A percentile compares a stretch with the other conserved stretches of the same genome.
Conservation (phyloP, 1,284 basidiomycete genomes). For the Afroboletus lepidellus region DNA sequence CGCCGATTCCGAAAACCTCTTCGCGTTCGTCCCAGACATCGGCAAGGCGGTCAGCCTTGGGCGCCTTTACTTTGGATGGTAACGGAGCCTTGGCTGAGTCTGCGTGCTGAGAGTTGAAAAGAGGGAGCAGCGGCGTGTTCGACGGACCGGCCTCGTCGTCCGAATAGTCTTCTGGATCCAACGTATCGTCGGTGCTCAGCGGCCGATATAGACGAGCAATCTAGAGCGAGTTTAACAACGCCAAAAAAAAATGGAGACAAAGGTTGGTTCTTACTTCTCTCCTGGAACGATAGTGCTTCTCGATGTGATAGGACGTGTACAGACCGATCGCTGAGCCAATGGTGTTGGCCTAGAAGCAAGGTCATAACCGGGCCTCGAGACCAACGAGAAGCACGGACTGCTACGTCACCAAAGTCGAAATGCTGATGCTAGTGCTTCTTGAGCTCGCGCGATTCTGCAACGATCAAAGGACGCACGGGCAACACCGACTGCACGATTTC, state of each 20-base stretch:
- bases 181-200: constrained; percentile 49
- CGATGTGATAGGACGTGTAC: constrained; percentile 62
- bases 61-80: constrained; percentile 27
- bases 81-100: constrained; percentile 15
- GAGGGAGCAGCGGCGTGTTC: constrained; percentile 60
- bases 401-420: constrained; percentile 76
- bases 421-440: constrained; percentile 60
- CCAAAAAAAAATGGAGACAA: background rate
- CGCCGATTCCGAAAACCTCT: constrained; percentile 72
- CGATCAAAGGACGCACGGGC: constrained; percentile 48
- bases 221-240: constrained; percentile 35
- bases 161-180: constrained; percentile 54
- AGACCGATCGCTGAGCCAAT: constrained; percentile 75
- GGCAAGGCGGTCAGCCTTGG: constrained; percentile 39
- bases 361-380: constrained; percentile 8
- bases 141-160: constrained; percentile 41
- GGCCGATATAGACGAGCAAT: constrained; percentile 76
- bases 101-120: constrained; percentile 33
- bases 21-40: constrained; percentile 79
- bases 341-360: constrained; percentile 68
- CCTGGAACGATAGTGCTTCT: constrained; percentile 71
- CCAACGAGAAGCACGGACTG: constrained; percentile 45
- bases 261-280: constrained; percentile 58
- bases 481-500: constrained; percentile 83
- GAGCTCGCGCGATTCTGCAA: background rate